Evolutionary conservation across 129 eudicot species (phyloP), one percentile per base, ranked within the genome.

Genomic region (Tanacetum coccineum): DNA sequence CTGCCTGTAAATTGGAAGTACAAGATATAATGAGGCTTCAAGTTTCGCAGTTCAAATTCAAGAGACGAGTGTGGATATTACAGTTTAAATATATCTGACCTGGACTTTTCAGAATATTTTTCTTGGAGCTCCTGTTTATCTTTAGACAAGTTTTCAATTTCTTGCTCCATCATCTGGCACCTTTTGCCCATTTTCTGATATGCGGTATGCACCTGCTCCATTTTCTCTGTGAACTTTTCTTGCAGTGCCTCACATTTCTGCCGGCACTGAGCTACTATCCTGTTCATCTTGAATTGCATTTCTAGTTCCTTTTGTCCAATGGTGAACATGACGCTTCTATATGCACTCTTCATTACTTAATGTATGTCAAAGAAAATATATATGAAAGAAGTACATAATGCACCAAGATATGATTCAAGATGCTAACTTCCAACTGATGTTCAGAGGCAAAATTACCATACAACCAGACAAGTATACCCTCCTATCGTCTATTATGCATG

Each of bases 151-250:
- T 76, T 93, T 62, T 89, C 96, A 44, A 76, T 77, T 75, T 93
- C 93, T 82, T 84, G 99, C 64, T 89, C 96, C 95, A 85, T 79
- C 95, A 89, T 79, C 77, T 93, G 99, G 72, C 95, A 93, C 82
- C 78, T 89, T 74, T 82, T 88, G 17, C 75, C 75, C 90, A 86
- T 77, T 86, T 93, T 84, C 96, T 89, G 98, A 76, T 93, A 93
- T 39, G 96, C 93, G 3, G 85, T 73, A 69, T 86, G 91, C 53
- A 88, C 68, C 78, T 93, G 92, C 85, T 89, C 98, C 84, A 93
- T 56, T 82, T 93, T 93, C 73, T 86, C 89, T 51, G 89, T 78
- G 77, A 86, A 86, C 52, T 84, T 89, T 61, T 82, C 96, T 82
- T 93, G 96, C 95, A 93, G 74, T 25, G 81, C 62, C 67, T 84